A percentile compares a stretch with the other conserved stretches of the same genome.
Evolutionary conservation across 441 rosid species (phyloP).

Genomic region (Populus hybrid): DNA sequence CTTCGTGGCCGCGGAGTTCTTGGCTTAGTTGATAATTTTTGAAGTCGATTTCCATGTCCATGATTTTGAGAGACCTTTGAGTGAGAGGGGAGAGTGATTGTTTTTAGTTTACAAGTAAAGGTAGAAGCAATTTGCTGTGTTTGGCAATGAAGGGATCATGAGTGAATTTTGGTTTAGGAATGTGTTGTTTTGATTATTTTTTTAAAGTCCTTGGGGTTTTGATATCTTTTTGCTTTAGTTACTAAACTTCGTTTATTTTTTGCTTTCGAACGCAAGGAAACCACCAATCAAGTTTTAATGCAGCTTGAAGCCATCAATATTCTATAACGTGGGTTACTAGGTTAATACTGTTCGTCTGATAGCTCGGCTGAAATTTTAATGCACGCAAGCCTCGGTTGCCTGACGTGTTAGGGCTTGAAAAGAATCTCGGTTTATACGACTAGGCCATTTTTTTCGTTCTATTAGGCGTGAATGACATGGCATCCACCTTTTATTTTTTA

Average conservation of each 20-base stretch:
- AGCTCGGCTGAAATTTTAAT: no score
- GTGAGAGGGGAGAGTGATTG: neutral
- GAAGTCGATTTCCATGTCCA: conserved; percentile 70
- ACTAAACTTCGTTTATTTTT: neutral
- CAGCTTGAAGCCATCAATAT: no score
- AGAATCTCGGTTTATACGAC: no score
- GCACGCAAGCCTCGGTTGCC: no score
- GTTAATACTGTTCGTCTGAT: no score
- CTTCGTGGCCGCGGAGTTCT: conserved; percentile 87
- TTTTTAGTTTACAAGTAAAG: neutral
- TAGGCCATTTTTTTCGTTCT: no score
- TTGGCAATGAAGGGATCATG: neutral
- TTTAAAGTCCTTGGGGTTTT: neutral
- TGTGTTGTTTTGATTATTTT: neutral
- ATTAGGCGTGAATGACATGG: no score
- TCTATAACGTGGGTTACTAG: no score
- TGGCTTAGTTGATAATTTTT: conserved; percentile 66
- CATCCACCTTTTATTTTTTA: no score
- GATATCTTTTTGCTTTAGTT: neutral
- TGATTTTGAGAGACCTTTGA: neutral
- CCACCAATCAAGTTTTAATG: no score
- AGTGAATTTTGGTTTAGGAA: neutral
- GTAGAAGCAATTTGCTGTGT: neutral
- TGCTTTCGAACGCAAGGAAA: neutral
- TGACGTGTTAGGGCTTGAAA: no score